Conservation (phyloP, 495 filamentous ascomycete genomes). For the Schizothecium vesticola region DNA sequence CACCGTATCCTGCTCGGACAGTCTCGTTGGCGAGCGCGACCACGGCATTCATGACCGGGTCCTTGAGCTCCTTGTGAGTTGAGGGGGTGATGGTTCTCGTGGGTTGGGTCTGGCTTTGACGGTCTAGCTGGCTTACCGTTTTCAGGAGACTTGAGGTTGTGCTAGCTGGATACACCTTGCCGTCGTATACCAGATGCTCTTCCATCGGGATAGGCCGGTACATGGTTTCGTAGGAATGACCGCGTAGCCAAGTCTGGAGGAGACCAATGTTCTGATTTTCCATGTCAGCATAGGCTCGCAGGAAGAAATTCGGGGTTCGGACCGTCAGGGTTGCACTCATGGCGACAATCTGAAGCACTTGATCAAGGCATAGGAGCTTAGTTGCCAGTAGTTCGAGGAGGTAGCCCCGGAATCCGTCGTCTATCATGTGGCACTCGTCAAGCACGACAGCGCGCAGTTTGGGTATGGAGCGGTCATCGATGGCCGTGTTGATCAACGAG, state of each 20-base stretch:
- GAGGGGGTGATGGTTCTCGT: constrained; percentile 51
- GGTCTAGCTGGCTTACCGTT: constrained; percentile 50
- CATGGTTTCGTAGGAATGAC: constrained; percentile 65
- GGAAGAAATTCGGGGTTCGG: background rate
- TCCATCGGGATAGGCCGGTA: constrained; percentile 71
- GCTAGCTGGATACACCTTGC: constrained; percentile 60
- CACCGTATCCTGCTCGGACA: constrained; percentile 61
- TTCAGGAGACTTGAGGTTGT: constrained; percentile 59
- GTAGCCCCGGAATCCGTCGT: constrained; percentile 75
- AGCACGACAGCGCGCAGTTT: constrained; percentile 65
- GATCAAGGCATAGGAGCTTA: constrained; percentile 65
- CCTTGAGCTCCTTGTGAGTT: constrained; percentile 53
- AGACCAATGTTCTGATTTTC: constrained; percentile 57
- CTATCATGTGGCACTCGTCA: constrained; percentile 79
- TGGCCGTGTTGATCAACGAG: constrained; percentile 67
- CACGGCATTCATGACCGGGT: constrained; percentile 62
- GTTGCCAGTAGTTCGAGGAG: constrained; percentile 75
- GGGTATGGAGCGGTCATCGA: constrained; percentile 64
- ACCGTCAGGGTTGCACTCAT: constrained; percentile 81
- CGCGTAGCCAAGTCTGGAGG: constrained; percentile 66
- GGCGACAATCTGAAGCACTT: constrained; percentile 68
- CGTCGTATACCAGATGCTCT: constrained; percentile 72
- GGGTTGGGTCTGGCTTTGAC: constrained; percentile 22
- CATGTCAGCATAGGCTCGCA: background rate
- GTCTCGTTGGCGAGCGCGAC: constrained; percentile 65